Percentiles rank a stretch among this genome's conserved stretches.
Conservation (phyloP, 306 rosid genomes). For the Alnus rubra region DNA sequence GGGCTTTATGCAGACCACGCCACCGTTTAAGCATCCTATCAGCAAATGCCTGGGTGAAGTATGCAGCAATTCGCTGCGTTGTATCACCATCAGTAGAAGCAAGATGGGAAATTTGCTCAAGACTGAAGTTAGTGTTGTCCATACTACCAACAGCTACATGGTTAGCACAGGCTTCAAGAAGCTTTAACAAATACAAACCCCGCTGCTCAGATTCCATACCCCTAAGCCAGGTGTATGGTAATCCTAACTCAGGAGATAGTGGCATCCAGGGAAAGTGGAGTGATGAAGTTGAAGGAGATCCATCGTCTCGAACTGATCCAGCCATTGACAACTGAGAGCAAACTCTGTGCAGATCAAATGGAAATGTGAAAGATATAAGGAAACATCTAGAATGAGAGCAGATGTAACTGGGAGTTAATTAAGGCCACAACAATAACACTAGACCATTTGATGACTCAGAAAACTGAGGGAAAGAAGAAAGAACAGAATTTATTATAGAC, state of each 20-base stretch:
- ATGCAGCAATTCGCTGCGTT: slow-evolving; percentile 69
- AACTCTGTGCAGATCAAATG: neutral
- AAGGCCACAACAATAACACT: neutral
- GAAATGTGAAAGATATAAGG: slow-evolving; percentile 1
- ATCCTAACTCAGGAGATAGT: slow-evolving; percentile 47
- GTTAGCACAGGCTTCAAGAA: slow-evolving; percentile 64
- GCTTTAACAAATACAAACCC: slow-evolving; percentile 51
- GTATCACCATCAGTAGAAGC: slow-evolving; percentile 73
- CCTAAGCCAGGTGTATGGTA: slow-evolving; percentile 58
- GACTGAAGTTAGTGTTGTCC: slow-evolving; percentile 65
- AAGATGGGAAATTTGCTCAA: slow-evolving; percentile 66
- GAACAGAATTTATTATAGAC: no score
- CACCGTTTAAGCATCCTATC: slow-evolving; percentile 57
- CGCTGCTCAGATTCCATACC: slow-evolving; percentile 58
- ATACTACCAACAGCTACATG: slow-evolving; percentile 73
- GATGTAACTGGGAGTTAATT: neutral
- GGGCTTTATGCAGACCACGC: slow-evolving; percentile 71
- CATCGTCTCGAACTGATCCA: slow-evolving; percentile 17
- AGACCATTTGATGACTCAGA: neutral
- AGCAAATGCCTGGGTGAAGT: slow-evolving; percentile 78
- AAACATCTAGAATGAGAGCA: slow-evolving; percentile 12
- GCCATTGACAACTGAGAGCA: neutral
- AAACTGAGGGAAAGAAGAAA: no score
- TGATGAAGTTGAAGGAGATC: slow-evolving; percentile 46
- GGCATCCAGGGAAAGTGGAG: slow-evolving; percentile 33